Conservation (phyloP, 1,139 yeast species). For the Suhomyces terraborum region DNA sequence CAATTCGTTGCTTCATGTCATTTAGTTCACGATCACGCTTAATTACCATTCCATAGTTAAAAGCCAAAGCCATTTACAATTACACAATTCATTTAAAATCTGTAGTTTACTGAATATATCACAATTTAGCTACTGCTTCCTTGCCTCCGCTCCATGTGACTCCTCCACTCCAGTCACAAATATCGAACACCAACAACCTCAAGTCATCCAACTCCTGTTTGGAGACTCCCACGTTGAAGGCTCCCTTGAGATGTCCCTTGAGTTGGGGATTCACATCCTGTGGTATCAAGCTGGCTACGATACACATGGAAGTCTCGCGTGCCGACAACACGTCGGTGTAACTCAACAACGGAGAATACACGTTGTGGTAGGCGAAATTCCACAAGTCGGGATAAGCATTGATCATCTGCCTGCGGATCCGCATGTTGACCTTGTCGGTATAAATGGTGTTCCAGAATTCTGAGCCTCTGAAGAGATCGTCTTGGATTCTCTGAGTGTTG, state of each 20-base stretch:
- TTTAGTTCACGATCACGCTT: not conserved
- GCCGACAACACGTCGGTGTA: conserved; percentile 63
- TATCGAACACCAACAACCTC: conserved; percentile 61
- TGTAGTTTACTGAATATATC: conserved; percentile 8
- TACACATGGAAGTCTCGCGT: conserved; percentile 73
- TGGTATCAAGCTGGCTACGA: conserved; percentile 80
- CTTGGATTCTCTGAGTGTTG: conserved; percentile 29
- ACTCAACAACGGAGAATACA: conserved; percentile 76
- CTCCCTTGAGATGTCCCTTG: conserved; percentile 88
- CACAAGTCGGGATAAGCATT: conserved; percentile 85
- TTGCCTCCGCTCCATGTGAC: conserved; percentile 54
- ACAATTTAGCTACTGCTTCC: conserved; percentile 59
- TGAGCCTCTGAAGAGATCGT: conserved; percentile 52
- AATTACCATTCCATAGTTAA: not conserved
- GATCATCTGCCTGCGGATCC: conserved; percentile 68
- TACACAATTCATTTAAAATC: not conserved
- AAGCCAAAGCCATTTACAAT: conserved; percentile 1
- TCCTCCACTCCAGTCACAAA: conserved; percentile 77
- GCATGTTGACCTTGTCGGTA: conserved; percentile 63
- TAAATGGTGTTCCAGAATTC: conserved; percentile 78
- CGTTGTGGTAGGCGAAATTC: conserved; percentile 69
- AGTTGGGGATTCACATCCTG: conserved; percentile 95
- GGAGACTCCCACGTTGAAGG: conserved; percentile 75
- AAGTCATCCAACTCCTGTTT: conserved; percentile 62
- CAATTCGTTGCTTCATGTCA: not conserved